Evolutionary conservation across 1,284 basidiomycete genomes (phyloP).

Genomic region (Anthracocystis setariae): DNA sequence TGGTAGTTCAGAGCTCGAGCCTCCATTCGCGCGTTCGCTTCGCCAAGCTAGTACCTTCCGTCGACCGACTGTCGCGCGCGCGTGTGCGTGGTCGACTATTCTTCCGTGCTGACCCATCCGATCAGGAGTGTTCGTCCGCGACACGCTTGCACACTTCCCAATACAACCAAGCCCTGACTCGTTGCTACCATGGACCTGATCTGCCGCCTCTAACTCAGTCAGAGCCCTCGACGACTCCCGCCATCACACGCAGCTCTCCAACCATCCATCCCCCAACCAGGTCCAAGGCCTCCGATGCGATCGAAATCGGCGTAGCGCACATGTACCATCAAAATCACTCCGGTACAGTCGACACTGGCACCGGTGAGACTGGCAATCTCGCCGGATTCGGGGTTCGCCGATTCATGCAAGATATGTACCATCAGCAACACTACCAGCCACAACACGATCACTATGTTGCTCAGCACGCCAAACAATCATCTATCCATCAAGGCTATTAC

Average conservation of each 20-base stretch:
- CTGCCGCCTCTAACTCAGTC: too few species aligned
- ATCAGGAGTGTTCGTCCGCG: too few species aligned
- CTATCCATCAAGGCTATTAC: not conserved
- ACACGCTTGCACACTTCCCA: too few species aligned
- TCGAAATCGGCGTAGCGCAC: constrained; percentile 1
- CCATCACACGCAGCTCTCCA: too few species aligned
- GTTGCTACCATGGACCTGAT: too few species aligned
- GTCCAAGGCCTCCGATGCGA: not conserved
- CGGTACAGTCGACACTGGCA: not conserved
- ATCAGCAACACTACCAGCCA: constrained; percentile 6
- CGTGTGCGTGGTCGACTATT: too few species aligned
- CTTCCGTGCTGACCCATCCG: too few species aligned
- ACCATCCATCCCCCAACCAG: too few species aligned
- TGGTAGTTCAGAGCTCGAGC: not conserved
- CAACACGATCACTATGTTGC: constrained; percentile 3
- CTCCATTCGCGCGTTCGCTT: not conserved
- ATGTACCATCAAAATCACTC: constrained; percentile 9
- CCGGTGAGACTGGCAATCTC: constrained; percentile 23
- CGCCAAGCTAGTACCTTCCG: too few species aligned
- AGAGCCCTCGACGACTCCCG: too few species aligned
- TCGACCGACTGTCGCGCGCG: too few species aligned
- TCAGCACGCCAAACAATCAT: not conserved
- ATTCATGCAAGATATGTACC: constrained; percentile 44
- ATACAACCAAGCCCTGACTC: too few species aligned
- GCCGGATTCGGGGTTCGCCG: constrained; percentile 46